These are phyloP conservation scores for Talaromyces islandicus DNA, from an alignment of 2,329 filamentous ascomycete genomes.

Conservation along the genomic window DNA sequence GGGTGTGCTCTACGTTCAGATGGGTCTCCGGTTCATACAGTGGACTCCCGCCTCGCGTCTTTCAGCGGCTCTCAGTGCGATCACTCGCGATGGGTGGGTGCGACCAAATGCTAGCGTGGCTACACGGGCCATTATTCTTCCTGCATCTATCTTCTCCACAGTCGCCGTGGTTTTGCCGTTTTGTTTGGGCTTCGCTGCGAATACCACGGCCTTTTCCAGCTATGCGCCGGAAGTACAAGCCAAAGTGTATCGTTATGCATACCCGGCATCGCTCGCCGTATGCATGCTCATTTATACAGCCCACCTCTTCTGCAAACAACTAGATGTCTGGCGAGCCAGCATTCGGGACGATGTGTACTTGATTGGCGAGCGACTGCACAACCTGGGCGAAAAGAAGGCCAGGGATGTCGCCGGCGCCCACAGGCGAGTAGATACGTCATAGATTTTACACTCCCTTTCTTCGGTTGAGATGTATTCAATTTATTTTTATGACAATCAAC, in stretches of 20 bases:
- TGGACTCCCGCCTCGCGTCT: conserved; percentile 64
- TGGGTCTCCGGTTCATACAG: conserved; percentile 64
- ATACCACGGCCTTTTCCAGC: conserved; percentile 35
- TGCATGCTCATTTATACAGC: conserved; percentile 45
- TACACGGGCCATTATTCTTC: conserved; percentile 81
- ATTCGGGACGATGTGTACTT: conserved; percentile 94
- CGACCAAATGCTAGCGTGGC: conserved; percentile 72
- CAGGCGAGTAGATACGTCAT: conserved; percentile 32
- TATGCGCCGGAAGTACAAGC: conserved; percentile 26
- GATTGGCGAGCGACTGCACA: conserved; percentile 90
- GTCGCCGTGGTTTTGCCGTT: conserved; percentile 62
- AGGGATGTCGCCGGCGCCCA: conserved; percentile 31
- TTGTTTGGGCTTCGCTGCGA: conserved; percentile 48
- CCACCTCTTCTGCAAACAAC: conserved; percentile 43
- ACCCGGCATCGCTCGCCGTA: conserved; percentile 58
- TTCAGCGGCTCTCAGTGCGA: conserved; percentile 66
- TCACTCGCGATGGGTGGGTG: conserved; percentile 69
- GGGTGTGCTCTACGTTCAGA: conserved; percentile 82
- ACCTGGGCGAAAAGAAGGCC: conserved; percentile 64
- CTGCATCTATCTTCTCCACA: conserved; percentile 57
- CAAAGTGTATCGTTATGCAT: conserved; percentile 61
- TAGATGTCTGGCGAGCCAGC: conserved; percentile 69
- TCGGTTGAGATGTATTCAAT: background rate
- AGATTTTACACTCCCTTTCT: background rate
- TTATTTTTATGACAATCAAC: background rate